phyloP scores from a whole-genome alignment of 768 basidiomycete genomes.

The Auricularia heimuer region DNA sequence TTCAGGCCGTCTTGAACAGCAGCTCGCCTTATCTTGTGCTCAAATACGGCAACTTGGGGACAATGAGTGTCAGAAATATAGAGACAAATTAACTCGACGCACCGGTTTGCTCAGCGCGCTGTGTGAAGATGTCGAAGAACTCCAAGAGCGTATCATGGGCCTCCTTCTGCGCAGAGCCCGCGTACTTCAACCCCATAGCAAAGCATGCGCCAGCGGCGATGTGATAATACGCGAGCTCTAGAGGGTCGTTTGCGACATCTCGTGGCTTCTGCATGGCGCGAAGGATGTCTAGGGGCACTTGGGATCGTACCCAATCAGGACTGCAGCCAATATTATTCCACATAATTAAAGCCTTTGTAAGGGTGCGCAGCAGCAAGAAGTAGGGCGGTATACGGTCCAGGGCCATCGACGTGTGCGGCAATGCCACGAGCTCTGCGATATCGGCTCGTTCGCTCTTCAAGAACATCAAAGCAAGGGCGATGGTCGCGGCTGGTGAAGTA shows the following conservation, averaged over 20 bases:
- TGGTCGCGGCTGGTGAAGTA: constrained; percentile 84
- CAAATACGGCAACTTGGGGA: constrained; percentile 59
- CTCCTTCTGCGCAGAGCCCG: constrained; percentile 85
- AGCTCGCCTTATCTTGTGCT: constrained; percentile 79
- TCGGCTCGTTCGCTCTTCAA: constrained; percentile 75
- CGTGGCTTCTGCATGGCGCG: constrained; percentile 44
- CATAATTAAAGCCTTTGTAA: constrained; percentile 72
- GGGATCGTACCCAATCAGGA: constrained; percentile 58
- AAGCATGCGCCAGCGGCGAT: constrained; percentile 89
- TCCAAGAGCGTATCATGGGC: constrained; percentile 76
- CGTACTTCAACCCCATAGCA: constrained; percentile 83
- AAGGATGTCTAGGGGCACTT: constrained; percentile 61
- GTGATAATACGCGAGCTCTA: constrained; percentile 86
- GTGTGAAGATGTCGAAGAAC: constrained; percentile 72
- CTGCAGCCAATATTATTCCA: constrained; percentile 72
- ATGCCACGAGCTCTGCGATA: constrained; percentile 72
- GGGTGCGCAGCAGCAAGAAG: constrained; percentile 72
- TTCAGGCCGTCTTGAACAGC: constrained; percentile 83
- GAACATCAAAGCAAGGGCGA: constrained; percentile 90
- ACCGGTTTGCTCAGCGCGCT: constrained; percentile 62
- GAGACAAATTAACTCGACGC: constrained; percentile 16
- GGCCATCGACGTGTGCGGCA: constrained; percentile 71
- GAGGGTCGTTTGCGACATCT: constrained; percentile 47
- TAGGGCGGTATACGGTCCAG: constrained; percentile 83
- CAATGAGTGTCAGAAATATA: background rate